Base-by-base conservation (phyloP, 345 rosid species). In the Aethionema arabicum region DNA sequence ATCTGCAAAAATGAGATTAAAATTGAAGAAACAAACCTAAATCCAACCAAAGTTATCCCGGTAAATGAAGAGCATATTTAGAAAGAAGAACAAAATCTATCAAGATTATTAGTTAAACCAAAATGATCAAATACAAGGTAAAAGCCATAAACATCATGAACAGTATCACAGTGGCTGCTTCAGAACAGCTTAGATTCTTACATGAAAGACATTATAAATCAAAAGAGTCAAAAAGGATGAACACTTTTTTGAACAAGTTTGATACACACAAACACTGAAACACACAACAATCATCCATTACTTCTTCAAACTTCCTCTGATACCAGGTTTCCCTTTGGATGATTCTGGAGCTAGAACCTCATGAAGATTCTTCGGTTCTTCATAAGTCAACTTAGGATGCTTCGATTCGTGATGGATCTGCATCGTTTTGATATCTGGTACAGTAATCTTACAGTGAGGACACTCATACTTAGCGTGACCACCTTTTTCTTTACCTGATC, bases 391-490 rank as follows among this genome's bases (percentile, higher is more conserved):
- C 79, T 87, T 90, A 0, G 97, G 96, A 50, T 93, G 97, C 63
- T 81, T 85, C 11, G 99, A 81, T 5, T 90, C 97, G 59, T 90
- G 99, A 61, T 93, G 99, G 72, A 90, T 90, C 88, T 90, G 88
- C 99, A 93, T 93, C 21, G 96, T 74, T 64, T 93, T 93, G 8
- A 84, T 0, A 72, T 90, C 96, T 0, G 97, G 99, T 5, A 72
- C 95, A 0, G 90, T 90, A 27, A 47, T 50, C 72, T 90, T 93
- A 81, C 97, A 93, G 80, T 65, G 91, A 8, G 96, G 99, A 55
- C 96, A 93, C 82, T 90, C 99, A 56, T 14, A 81, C 75, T 90
- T 90, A 4, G 99, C 97, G 74, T 90, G 99, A 0, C 99, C 97
- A 0, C 99, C 97, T 72, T 93, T 93, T 6, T 82, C 97, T 39